Conservation (phyloP, 2,329 filamentous ascomycete species). For the Escovopsis weberi region DNA sequence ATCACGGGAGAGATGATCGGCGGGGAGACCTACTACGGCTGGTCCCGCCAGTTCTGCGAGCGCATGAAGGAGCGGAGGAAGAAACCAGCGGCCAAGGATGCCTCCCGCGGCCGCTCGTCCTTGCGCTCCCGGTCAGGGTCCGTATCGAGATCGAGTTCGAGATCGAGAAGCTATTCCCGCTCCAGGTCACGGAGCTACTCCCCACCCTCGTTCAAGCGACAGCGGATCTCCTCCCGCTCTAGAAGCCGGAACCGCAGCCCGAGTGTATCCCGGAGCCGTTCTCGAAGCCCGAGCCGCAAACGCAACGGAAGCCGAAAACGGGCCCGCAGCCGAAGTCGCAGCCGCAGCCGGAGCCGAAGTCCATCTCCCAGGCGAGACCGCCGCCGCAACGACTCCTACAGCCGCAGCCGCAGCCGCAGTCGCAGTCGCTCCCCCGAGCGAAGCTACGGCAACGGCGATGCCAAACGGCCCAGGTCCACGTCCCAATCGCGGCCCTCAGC, state of each 20-base stretch:
- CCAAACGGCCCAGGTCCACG: conserved; percentile 2
- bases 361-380: conserved; percentile 1
- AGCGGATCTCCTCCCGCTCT: conserved; percentile 13
- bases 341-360: conserved; percentile 10
- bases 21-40: conserved; percentile 74
- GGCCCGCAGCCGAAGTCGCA: conserved; percentile 20
- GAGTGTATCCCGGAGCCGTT: conserved; percentile 8
- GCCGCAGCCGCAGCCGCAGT: conserved; percentile 6
- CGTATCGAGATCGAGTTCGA: conserved; percentile 15
- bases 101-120: conserved; percentile 19
- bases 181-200: conserved; percentile 18
- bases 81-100: conserved; percentile 11
- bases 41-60: conserved; percentile 67
- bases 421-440: conserved; percentile 1
- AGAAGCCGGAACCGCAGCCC: conserved; percentile 14
- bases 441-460: neutral
- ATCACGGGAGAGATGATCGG: conserved; percentile 48
- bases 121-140: conserved; percentile 7
- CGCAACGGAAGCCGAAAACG: neutral
- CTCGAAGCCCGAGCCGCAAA: conserved; percentile 2
- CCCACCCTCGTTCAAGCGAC: conserved; percentile 17
- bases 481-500: conserved; percentile 2
- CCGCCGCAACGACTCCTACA: conserved; percentile 1
- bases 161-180: conserved; percentile 15
- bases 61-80: conserved; percentile 53